Evolutionary conservation across 164 flowering plant species (phyloP), one percentile per base, ranked within the genome.

Genomic region (Cinnamomum chago): DNA sequence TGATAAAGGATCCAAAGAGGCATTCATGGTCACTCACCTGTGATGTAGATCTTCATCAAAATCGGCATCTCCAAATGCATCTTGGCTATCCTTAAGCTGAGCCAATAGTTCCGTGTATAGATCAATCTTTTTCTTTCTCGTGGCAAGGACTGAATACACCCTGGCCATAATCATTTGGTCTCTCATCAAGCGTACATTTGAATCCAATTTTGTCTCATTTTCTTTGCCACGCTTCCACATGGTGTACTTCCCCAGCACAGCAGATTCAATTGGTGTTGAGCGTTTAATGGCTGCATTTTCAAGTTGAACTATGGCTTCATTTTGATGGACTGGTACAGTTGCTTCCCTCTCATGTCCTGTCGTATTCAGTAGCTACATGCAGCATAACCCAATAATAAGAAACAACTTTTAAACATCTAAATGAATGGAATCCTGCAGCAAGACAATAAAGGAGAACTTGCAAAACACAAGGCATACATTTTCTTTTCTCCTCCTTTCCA

Each of bases 131-230:
- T 90, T 89, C 81, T 91, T 92, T 84, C 83, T 80, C 81, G 83
- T 89, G 74, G 98, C 97, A 81, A 96, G 86, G 83, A 91, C 83
- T 70, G 85, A 30, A 84, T 92, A 96, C 22, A 94, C 97, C 85
- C 89, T 92, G 68, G 97, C 98, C 98, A 94, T 96, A 68, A 96
- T 92, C 73, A 92, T 87, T 72, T 94, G 98, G 82, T 96, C 99
- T 50, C 98, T 86, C 81, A 96, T 90, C 77, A 94, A 80, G 71
- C 96, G 94, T n/a, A 96, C 91, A 0, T 90, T 92, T 51, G 92
- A 75, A 84, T 96, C 99, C 80, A 90, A 23, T 66, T 94, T 40
- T 11, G 1, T 94, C 60, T 96, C 98, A 79, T 91, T 94, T 65
- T 94, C 99, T 73, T 75, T 90, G 13, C 94, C 98, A 78, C 81